Base-by-base conservation (phyloP, 371 early-diverging fungal genomes). In the Mucor velutinosus region DNA sequence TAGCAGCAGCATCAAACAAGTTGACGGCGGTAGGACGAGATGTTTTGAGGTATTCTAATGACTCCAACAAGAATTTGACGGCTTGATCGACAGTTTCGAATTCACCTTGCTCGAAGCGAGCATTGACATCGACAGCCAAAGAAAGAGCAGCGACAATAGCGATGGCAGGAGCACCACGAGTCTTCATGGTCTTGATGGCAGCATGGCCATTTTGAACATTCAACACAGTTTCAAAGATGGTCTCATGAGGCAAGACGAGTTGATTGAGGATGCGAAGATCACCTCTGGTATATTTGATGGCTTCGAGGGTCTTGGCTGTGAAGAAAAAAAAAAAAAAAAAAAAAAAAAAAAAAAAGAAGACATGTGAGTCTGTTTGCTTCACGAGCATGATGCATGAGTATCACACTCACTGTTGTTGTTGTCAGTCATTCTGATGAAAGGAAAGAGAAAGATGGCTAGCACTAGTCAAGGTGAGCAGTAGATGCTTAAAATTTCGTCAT, bases 11-110 rank as follows among this genome's bases (percentile, higher is more conserved):
- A 73, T 95, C 96, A 73, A 96, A 96, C 51, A 98, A 82, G 74
- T 98, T 97, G 77, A 97, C 98, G 10, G 98, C 98, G 0, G 99
- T 98, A 8, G 98, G 98, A 2, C 98, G 90, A 49, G 96, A 94
- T 7, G 94, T 95, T 72, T 89, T 87, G 43, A 98, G 80, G 71
- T 92, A 93, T 39, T 90, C 92, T 30, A 95, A 86, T 21, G 90
- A 87, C 8, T 65, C 65, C 14, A 75, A 53, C 61, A 97, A 81
- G 64, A 89, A 93, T 8, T 72, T 47, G 5, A 71, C 73, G 4
- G 85, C 90, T 19, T 78, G 76, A 1, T 69, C 70, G 4, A 80
- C 84, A 8, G 81, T 74, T 12, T 65, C 59, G 60, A 88, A 84
- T 27, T 70, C 70, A n/a, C 62, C 64, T 49, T 75, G 64, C 27